Conservation (phyloP, 2,329 filamentous ascomycete species). For the Cordyceps fumosorosea region DNA sequence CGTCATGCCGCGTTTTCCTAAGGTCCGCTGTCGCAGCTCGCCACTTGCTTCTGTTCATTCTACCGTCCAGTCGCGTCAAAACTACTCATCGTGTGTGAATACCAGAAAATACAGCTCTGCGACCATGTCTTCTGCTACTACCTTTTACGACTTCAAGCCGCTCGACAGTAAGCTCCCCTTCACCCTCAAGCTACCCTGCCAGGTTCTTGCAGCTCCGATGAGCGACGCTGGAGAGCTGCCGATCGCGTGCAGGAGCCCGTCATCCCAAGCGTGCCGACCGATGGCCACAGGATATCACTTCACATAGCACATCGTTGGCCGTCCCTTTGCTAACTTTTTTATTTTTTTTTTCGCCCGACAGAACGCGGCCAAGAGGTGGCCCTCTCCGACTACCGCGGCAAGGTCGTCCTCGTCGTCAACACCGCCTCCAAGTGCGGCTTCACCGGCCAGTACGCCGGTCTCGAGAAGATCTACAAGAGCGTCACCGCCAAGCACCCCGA, state of each 20-base stretch:
- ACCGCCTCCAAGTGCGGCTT: conserved; percentile 98
- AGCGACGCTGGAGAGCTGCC: background rate
- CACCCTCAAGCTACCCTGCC: conserved; percentile 1
- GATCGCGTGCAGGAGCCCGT: background rate
- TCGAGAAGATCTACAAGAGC: conserved; percentile 83
- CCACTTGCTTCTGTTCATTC: background rate
- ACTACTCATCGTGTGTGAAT: background rate
- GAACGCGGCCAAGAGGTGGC: conserved; percentile 60
- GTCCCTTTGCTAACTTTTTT: background rate
- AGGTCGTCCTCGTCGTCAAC: conserved; percentile 94
- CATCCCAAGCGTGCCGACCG: background rate
- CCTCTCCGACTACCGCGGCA: conserved; percentile 70
- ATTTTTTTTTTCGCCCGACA: conserved; percentile 12
- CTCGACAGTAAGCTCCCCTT: conserved; percentile 59
- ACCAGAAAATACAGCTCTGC: background rate
- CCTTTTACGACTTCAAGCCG: conserved; percentile 79
- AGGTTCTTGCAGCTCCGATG: background rate
- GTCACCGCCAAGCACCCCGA: conserved; percentile 63
- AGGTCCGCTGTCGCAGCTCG: background rate
- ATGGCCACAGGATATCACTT: too few species aligned
- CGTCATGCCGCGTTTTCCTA: background rate
- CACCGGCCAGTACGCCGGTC: conserved; percentile 87
- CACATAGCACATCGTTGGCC: background rate
- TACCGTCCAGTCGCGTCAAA: background rate
- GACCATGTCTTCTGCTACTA: conserved; percentile 34